A percentile compares a stretch with the other conserved stretches of the same genome.
Evolutionary conservation across 805 yeast species (phyloP).

Genomic region (Metschnikowia kunwiensis): DNA sequence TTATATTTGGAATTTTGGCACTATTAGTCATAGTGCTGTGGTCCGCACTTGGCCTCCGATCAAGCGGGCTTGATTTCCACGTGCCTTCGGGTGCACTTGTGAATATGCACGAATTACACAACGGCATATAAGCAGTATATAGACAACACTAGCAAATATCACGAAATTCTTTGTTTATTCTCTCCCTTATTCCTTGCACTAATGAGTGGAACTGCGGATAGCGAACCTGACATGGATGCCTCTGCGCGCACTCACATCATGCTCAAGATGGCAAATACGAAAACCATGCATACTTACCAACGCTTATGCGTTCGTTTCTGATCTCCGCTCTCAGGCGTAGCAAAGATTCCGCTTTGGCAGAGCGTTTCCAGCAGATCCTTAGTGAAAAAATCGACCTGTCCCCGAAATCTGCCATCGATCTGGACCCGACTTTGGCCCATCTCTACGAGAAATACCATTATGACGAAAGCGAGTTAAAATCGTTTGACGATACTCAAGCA

Average conservation of each 20-base stretch:
- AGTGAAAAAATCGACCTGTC: conserved; percentile 25
- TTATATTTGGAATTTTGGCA: no score
- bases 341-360: conserved; percentile 25
- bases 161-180: no score
- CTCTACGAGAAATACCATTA: conserved; percentile 2
- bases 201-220: background rate
- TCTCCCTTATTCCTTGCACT: background rate
- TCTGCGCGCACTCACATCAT: no score
- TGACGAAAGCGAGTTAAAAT: background rate
- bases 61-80: no score
- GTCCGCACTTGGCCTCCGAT: no score
- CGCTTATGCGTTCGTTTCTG: conserved; percentile 9
- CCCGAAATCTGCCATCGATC: conserved; percentile 16
- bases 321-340: background rate
- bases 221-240: no score
- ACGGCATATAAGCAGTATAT: no score
- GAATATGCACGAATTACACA: no score
- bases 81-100: no score
- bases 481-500: conserved; percentile 5
- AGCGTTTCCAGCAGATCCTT: conserved; percentile 33
- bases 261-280: conserved; percentile 3
- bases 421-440: conserved; percentile 19
- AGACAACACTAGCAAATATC: no score
- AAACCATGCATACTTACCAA: no score
- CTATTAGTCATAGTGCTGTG: no score